Percentiles rank a stretch among this genome's conserved stretches.
phyloP scores from a whole-genome alignment of 345 rosid species.

The Trapa incisa region DNA sequence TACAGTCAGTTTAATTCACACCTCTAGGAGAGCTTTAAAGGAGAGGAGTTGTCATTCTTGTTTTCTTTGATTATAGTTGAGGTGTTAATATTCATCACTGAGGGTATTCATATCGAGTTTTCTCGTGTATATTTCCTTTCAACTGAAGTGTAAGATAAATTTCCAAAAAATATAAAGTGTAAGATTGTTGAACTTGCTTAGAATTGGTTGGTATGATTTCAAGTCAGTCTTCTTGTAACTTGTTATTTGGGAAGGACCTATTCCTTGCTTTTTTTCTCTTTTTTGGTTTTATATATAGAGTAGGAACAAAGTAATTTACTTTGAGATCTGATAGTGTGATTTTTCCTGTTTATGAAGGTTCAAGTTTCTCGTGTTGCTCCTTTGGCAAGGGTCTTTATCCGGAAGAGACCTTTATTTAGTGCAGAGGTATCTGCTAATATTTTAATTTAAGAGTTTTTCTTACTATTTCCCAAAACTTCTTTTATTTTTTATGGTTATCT shows the following conservation, averaged over 20 bases:
- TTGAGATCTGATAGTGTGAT: constrained; percentile 14
- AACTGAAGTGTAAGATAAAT: too few species aligned
- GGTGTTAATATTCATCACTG: not conserved
- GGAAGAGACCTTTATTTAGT: constrained; percentile 27
- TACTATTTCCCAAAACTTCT: not conserved
- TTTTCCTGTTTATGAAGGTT: constrained; percentile 6
- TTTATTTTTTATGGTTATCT: not conserved
- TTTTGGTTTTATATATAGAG: not conserved
- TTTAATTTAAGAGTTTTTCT: not conserved
- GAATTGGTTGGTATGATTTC: not conserved
- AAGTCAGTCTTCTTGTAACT: not conserved
- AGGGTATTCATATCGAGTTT: too few species aligned
- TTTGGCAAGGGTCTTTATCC: constrained; percentile 25
- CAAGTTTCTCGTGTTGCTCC: constrained; percentile 27
- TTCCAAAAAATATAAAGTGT: too few species aligned
- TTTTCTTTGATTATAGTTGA: not conserved
- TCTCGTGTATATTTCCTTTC: too few species aligned
- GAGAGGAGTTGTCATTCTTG: not conserved
- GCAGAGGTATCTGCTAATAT: constrained; percentile 41
- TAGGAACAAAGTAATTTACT: not conserved
- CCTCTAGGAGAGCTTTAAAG: too few species aligned
- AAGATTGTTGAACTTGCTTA: not conserved
- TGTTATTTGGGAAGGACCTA: not conserved
- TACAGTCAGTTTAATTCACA: too few species aligned
- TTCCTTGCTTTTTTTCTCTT: not conserved